These are phyloP conservation scores for Cyathus striatus DNA, from an alignment of 768 basidiomycete species.

Conservation along the genomic window DNA sequence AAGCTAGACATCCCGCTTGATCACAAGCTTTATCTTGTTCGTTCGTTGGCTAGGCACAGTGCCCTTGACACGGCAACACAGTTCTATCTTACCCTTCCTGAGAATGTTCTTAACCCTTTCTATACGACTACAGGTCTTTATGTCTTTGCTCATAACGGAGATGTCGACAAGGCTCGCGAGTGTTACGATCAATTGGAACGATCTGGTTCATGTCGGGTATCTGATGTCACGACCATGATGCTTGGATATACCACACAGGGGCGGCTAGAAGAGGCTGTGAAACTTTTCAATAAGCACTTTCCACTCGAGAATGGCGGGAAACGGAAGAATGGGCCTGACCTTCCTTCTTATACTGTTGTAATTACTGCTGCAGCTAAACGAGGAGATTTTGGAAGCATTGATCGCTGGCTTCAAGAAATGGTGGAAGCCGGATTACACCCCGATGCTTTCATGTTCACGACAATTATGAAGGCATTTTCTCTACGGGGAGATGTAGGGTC, in stretches of 20 bases:
- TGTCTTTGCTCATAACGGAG: not conserved
- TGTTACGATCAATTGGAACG: not conserved
- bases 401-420: conserved; percentile 49
- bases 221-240: conserved; percentile 42
- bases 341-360: conserved; percentile 43
- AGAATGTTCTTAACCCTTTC: no score
- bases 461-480: conserved; percentile 55
- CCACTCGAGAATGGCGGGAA: conserved; percentile 25
- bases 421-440: conserved; percentile 42
- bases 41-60: no score
- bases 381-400: conserved; percentile 43
- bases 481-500: conserved; percentile 48
- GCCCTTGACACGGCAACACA: no score
- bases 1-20: no score
- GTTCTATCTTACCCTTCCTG: no score
- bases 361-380: conserved; percentile 29
- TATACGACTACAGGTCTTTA: not conserved
- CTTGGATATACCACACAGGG: conserved; percentile 50
- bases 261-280: conserved; percentile 30
- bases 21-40: no score
- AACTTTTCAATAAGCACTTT: conserved; percentile 54
- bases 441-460: conserved; percentile 52
- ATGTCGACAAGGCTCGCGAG: not conserved
- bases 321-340: conserved; percentile 30
- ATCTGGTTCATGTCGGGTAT: conserved; percentile 13